Base-by-base conservation (phyloP, 2,329 filamentous ascomycete species). In the Cytospora mali region DNA sequence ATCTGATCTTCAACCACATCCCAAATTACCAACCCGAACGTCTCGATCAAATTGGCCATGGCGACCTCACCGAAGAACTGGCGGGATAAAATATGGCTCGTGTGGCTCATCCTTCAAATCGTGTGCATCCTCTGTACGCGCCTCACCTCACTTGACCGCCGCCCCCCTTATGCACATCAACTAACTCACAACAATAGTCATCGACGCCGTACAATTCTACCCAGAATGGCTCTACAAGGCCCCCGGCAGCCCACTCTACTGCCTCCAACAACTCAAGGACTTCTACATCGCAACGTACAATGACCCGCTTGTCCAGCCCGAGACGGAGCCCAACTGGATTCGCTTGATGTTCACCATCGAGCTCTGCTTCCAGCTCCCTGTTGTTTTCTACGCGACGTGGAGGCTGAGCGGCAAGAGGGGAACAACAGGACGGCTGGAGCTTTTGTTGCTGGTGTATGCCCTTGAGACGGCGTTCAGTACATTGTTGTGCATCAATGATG, bases 201-300 rank as follows among this genome's bases (percentile, higher is more conserved):
- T 85, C 52, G 84, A 87, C 68, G 79, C 83, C 54, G 78, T 84
- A 39, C 76, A 78, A 33, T 77, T 84, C 67, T 86, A 85, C 70
- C 84, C 84, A 1, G 62, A 69, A 2, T 73, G 71, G 55, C 76
- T 85, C 52, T 83, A 78, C 72, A 69, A 73, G 3, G 63, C 75
- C 0, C 69, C 76, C 0, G 74, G 71, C 5, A 71, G 78, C 0
- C 83, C 83, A 0, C 73, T 86, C 7, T 79, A 83, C 71, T 75
- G 79, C 66, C 74, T 85, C 52, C 71, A 77, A 66, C 61, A 72
- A 39, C 69, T 85, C 62, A 80, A 81, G 62, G 64, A 73, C 4
- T 77, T 75, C 68, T 86, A 86, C 73, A 72, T 81, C 50, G 64
- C 71, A 39, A 73, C 74, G 13, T 81, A 81, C 68, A 81, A 82